These are phyloP conservation scores for Monosporascus sp. DNA, from an alignment of 2,329 filamentous ascomycete species.

Conservation along the genomic window DNA sequence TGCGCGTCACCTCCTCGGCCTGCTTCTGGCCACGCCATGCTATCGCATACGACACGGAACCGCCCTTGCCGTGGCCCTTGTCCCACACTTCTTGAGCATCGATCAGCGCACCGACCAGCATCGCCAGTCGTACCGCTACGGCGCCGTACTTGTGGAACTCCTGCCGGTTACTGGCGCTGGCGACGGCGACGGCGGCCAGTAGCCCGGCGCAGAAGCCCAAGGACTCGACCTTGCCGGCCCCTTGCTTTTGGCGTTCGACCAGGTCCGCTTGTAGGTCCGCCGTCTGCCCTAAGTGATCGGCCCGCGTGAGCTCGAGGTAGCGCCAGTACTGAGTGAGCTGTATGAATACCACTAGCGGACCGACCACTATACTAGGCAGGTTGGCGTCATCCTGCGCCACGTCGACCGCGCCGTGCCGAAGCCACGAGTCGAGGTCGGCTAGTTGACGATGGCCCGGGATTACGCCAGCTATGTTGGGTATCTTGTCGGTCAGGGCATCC, in stretches of 20 bases:
- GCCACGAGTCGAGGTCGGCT: slow-evolving; percentile 4
- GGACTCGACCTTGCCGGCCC: slow-evolving; percentile 10
- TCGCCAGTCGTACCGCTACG: slow-evolving; percentile 31
- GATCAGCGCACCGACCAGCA: slow-evolving; percentile 32
- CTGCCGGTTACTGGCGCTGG: slow-evolving; percentile 18
- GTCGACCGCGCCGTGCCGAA: slow-evolving; percentile 1
- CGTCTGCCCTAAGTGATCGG: not conserved
- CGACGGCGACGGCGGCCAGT: slow-evolving; percentile 32
- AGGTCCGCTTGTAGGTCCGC: no score
- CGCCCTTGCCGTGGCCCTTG: slow-evolving; percentile 17
- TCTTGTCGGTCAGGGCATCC: slow-evolving; percentile 1
- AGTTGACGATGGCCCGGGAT: not conserved
- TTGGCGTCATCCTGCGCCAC: not conserved
- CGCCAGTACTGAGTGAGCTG: slow-evolving; percentile 7
- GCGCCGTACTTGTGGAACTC: slow-evolving; percentile 31
- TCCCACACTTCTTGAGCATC: slow-evolving; percentile 27
- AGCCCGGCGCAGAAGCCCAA: slow-evolving; percentile 36
- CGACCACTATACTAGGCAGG: slow-evolving; percentile 1
- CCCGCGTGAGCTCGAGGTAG: slow-evolving; percentile 2
- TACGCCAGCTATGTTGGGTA: slow-evolving; percentile 2
- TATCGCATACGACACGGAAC: slow-evolving; percentile 9
- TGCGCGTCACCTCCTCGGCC: slow-evolving; percentile 9
- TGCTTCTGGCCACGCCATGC: slow-evolving; percentile 15
- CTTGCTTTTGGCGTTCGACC: no score
- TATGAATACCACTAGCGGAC: slow-evolving; percentile 4